Conservation (phyloP, 352 stramenopile genomes). For the Phytopythium montanum region DNA sequence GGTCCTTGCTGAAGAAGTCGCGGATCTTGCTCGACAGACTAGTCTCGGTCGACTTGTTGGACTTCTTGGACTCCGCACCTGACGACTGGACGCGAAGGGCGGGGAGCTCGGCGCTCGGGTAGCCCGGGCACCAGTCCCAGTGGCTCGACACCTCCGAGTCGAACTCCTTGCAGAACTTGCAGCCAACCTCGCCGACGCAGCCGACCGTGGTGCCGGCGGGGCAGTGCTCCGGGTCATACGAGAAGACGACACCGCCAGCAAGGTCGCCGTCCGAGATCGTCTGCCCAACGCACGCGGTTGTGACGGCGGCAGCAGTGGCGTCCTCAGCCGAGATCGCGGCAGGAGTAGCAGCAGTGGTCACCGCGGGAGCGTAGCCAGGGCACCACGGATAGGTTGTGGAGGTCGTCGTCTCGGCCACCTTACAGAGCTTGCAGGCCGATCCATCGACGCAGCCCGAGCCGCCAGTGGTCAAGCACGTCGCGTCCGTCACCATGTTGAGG, state of each 20-base stretch:
- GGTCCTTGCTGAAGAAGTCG: not conserved
- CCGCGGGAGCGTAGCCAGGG: not conserved
- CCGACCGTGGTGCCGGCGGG: slow-evolving; percentile 18
- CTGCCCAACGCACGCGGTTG: not conserved
- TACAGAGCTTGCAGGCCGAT: slow-evolving; percentile 8
- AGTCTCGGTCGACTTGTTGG: not conserved
- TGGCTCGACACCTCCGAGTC: slow-evolving; percentile 19
- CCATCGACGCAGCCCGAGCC: not conserved
- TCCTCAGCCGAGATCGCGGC: not conserved
- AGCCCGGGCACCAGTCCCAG: slow-evolving; percentile 22
- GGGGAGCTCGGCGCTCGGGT: not conserved
- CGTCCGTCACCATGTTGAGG: slow-evolving; percentile 24
- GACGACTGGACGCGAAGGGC: not conserved
- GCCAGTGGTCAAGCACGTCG: slow-evolving; percentile 22
- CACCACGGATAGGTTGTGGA: too few relatives aligned
- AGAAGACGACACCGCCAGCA: slow-evolving; percentile 21
- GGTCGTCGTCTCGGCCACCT: slow-evolving; percentile 4
- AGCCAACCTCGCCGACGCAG: slow-evolving; percentile 17
- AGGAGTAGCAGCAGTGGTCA: not conserved
- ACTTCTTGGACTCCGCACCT: not conserved
- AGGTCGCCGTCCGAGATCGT: slow-evolving; percentile 24
- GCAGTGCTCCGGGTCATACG: slow-evolving; percentile 24
- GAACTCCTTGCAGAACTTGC: slow-evolving; percentile 34
- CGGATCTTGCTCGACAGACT: not conserved
- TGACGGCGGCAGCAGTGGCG: not conserved